A percentile compares a stretch with the other conserved stretches of the same genome.
Evolutionary conservation across 768 basidiomycete species (phyloP).

Genomic region (Floccularia luteovirens): DNA sequence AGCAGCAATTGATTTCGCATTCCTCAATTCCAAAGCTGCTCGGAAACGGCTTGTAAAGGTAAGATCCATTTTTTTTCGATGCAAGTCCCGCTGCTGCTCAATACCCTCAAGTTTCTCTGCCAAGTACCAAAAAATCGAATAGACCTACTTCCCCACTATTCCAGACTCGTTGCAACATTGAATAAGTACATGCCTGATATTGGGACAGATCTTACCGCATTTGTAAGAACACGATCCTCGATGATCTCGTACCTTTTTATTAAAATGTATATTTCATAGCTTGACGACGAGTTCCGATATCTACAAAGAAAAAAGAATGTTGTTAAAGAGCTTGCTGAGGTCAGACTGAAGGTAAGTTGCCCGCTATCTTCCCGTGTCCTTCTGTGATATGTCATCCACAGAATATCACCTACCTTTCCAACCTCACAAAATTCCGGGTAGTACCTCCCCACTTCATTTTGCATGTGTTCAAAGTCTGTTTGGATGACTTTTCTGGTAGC

Average conservation of each 20-base stretch:
- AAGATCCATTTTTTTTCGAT: constrained; percentile 3
- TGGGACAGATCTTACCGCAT: constrained; percentile 71
- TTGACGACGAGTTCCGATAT: constrained; percentile 96
- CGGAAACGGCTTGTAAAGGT: constrained; percentile 89
- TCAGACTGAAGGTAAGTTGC: constrained; percentile 65
- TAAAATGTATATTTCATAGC: constrained; percentile 31
- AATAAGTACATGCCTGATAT: constrained; percentile 93
- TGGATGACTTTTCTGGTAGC: constrained; percentile 89
- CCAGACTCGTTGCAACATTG: constrained; percentile 81
- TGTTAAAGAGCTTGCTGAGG: constrained; percentile 82
- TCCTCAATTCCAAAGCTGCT: constrained; percentile 94
- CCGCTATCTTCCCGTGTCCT: background rate
- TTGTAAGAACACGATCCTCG: constrained; percentile 41
- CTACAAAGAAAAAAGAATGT: constrained; percentile 91
- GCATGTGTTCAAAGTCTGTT: constrained; percentile 94
- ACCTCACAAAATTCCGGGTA: constrained; percentile 91
- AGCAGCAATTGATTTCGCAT: constrained; percentile 91
- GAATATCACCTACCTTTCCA: constrained; percentile 87
- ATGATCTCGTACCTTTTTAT: background rate
- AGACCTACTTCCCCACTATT: constrained; percentile 91
- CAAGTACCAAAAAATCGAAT: constrained; percentile 83
- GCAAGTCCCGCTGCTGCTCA: constrained; percentile 3
- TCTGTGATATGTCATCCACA: constrained; percentile 21
- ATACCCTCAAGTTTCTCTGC: constrained; percentile 57
- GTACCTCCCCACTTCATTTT: constrained; percentile 89